These are phyloP conservation scores for Calonectria multiphialidica DNA, from an alignment of 2,329 filamentous ascomycete species.

Conservation along the genomic window DNA sequence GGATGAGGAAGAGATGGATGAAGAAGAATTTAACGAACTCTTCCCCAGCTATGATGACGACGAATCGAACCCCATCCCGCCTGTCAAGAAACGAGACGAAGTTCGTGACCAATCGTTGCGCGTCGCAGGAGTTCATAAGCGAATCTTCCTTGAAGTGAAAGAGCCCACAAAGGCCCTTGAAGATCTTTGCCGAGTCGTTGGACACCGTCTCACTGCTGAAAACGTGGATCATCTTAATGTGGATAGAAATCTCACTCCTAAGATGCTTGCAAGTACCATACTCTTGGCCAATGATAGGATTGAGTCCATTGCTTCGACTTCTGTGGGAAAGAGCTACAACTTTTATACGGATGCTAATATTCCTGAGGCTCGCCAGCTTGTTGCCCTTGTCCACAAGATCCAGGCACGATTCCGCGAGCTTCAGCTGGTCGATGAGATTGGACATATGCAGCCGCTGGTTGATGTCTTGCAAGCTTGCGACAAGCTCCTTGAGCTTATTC, in stretches of 20 bases:
- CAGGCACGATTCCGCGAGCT: conserved; percentile 81
- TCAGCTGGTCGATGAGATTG: conserved; percentile 73
- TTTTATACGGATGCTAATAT: conserved; percentile 91
- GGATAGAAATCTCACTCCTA: conserved; percentile 57
- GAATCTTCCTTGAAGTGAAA: conserved; percentile 60
- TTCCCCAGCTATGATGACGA: conserved; percentile 83
- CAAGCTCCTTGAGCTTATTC: conserved; percentile 79
- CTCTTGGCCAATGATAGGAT: conserved; percentile 74
- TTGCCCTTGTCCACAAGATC: conserved; percentile 76
- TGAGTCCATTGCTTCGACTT: conserved; percentile 53
- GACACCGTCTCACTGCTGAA: conserved; percentile 51
- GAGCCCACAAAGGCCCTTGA: conserved; percentile 57
- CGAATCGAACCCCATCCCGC: conserved; percentile 46
- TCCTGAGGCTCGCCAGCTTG: conserved; percentile 79
- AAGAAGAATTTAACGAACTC: conserved; percentile 81
- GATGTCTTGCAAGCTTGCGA: conserved; percentile 84
- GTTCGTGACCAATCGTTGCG: conserved; percentile 70
- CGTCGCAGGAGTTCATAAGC: conserved; percentile 71
- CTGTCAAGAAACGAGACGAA: conserved; percentile 50
- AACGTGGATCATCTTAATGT: conserved; percentile 43
- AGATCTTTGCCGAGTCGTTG: conserved; percentile 58
- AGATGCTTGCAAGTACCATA: conserved; percentile 75
- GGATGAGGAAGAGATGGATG: conserved; percentile 80
- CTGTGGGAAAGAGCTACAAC: conserved; percentile 72
- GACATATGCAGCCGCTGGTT: conserved; percentile 79